Percentiles rank a stretch among this genome's conserved stretches.
phyloP scores from a whole-genome alignment of 768 basidiomycete genomes.

The Daedalea quercina region DNA sequence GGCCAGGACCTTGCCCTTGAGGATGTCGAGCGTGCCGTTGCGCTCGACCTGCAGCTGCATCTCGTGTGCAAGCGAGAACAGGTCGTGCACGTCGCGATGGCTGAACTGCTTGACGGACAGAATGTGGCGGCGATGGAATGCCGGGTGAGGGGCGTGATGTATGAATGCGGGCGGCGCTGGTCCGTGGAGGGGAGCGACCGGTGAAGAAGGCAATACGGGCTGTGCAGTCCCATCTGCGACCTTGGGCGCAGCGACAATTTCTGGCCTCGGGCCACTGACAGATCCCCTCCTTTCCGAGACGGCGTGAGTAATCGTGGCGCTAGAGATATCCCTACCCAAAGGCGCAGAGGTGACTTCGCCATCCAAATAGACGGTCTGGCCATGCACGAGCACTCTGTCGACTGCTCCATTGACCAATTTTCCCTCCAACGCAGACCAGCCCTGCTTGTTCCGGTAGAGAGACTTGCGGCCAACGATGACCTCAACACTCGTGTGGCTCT shows the following conservation, averaged over 20 bases:
- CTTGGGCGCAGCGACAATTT: slow-evolving; percentile 3
- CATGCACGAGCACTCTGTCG: slow-evolving; percentile 88
- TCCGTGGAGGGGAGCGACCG: slow-evolving; percentile 21
- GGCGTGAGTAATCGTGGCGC: slow-evolving; percentile 43
- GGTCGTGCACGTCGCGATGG: slow-evolving; percentile 82
- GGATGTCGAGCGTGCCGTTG: slow-evolving; percentile 78
- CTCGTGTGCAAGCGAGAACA: slow-evolving; percentile 93
- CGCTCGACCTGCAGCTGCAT: slow-evolving; percentile 96
- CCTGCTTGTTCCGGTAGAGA: slow-evolving; percentile 39
- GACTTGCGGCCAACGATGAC: slow-evolving; percentile 73
- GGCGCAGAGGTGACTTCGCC: slow-evolving; percentile 58
- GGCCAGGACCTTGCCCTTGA: slow-evolving; percentile 87
- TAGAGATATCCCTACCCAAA: slow-evolving; percentile 69
- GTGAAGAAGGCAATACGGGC: slow-evolving; percentile 2
- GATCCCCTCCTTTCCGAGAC: slow-evolving; percentile 22
- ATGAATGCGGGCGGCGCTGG: slow-evolving; percentile 35
- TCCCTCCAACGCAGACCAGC: slow-evolving; percentile 82
- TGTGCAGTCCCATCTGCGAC: slow-evolving; percentile 6
- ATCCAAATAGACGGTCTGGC: slow-evolving; percentile 85
- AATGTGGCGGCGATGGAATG: slow-evolving; percentile 91
- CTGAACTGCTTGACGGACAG: slow-evolving; percentile 92
- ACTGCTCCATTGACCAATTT: slow-evolving; percentile 62
- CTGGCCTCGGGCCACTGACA: slow-evolving; percentile 13
- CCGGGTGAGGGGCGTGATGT: slow-evolving; percentile 60
- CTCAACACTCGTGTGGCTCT: slow-evolving; percentile 82